phyloP scores from a whole-genome alignment of 495 filamentous ascomycete genomes.

The Zalerion maritima region DNA sequence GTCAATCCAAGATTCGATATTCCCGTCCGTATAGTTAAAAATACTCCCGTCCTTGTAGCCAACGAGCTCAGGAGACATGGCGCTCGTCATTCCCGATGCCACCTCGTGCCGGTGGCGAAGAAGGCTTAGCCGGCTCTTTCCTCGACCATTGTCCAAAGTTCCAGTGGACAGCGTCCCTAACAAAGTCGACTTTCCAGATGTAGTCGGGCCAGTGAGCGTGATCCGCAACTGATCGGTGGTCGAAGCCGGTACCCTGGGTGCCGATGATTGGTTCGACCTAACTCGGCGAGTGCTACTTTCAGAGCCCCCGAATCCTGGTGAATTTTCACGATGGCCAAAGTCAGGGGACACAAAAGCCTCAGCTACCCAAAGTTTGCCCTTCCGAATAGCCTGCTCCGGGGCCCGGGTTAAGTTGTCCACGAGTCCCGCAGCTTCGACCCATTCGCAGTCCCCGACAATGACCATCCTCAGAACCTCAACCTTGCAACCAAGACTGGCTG shows the following conservation, averaged over 20 bases:
- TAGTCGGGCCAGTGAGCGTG: conserved; percentile 77
- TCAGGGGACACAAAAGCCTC: conserved; percentile 48
- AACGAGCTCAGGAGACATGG: conserved; percentile 80
- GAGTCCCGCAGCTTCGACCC: conserved; percentile 33
- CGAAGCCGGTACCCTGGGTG: too few species aligned
- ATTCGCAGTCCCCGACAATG: conserved; percentile 76
- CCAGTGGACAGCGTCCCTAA: conserved; percentile 79
- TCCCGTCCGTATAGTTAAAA: conserved; percentile 73
- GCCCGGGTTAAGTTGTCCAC: conserved; percentile 4
- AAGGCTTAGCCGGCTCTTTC: conserved; percentile 71
- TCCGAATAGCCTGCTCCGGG: conserved; percentile 10
- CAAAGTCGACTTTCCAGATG: conserved; percentile 87
- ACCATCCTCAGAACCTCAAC: conserved; percentile 76
- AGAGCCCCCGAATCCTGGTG: conserved; percentile 1
- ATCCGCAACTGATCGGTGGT: conserved; percentile 70
- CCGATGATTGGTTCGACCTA: too few species aligned
- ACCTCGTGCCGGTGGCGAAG: conserved; percentile 94
- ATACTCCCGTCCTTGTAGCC: conserved; percentile 60
- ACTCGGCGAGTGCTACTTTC: too few species aligned
- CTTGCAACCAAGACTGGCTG: conserved; percentile 73
- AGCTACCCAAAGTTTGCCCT: conserved; percentile 66
- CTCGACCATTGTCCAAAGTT: conserved; percentile 79
- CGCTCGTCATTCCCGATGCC: conserved; percentile 79
- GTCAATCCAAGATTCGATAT: conserved; percentile 88
- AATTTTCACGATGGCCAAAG: neutral